Conservation (phyloP, 306 rosid species). For the Arachis hypogaea region DNA sequence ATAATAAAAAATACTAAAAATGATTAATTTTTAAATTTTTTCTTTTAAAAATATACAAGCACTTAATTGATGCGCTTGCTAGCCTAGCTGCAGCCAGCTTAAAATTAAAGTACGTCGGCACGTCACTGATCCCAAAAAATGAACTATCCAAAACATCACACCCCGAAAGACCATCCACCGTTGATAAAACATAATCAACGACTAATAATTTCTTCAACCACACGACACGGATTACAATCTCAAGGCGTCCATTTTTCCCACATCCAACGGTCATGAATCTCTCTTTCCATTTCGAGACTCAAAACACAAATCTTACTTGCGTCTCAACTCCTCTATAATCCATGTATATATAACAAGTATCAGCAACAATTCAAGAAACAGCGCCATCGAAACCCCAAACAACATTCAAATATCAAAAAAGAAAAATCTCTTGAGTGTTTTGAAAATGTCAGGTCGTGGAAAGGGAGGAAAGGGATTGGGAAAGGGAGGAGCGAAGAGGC, state of each 20-base stretch:
- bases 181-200: not conserved
- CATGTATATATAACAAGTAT: no score
- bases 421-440: no score
- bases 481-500: slow-evolving; percentile 38
- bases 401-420: not conserved
- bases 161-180: not conserved
- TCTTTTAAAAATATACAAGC: no score
- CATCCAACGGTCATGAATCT: not conserved
- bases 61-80: no score
- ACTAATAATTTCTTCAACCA: no score
- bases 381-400: not conserved
- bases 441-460: slow-evolving; percentile 28
- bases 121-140: not conserved
- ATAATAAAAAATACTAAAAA: no score
- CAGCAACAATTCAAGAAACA: not conserved
- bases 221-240: not conserved
- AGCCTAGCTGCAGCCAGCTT: no score
- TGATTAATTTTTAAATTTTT: no score
- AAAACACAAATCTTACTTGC: not conserved
- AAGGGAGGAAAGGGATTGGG: slow-evolving; percentile 38
- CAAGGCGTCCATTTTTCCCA: not conserved
- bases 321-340: not conserved
- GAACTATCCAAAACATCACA: not conserved
- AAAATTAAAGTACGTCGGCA: no score
- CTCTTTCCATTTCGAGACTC: not conserved